phyloP scores from a whole-genome alignment of 169 alveolate species.

The Babesia caballi region DNA sequence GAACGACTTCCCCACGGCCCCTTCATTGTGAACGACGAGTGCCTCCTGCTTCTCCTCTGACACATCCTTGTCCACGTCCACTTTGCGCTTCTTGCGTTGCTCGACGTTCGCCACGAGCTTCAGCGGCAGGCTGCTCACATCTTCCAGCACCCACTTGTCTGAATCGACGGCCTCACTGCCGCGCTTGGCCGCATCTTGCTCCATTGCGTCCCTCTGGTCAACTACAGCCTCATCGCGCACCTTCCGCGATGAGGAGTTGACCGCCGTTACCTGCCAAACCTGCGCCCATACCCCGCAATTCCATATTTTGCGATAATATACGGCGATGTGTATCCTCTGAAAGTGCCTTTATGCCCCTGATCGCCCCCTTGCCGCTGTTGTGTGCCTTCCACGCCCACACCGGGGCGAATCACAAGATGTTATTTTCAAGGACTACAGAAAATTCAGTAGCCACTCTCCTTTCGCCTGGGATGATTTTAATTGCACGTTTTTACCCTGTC shows the following conservation, averaged over 20 bases:
- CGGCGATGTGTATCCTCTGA: too few relatives aligned
- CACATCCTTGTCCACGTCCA: not conserved
- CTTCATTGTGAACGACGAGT: not conserved
- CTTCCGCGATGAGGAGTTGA: too few relatives aligned
- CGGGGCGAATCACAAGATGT: not conserved
- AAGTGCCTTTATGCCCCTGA: too few relatives aligned
- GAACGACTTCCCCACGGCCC: slow-evolving; percentile 37
- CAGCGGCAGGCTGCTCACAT: not conserved
- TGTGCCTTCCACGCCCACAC: not conserved
- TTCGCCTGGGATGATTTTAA: not conserved
- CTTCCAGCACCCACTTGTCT: slow-evolving; percentile 33
- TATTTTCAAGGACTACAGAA: too few relatives aligned
- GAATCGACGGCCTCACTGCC: not conserved
- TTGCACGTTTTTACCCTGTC: not conserved
- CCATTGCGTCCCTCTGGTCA: not conserved
- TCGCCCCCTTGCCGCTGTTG: too few relatives aligned
- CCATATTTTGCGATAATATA: too few relatives aligned
- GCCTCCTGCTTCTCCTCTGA: not conserved
- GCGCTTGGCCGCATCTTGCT: not conserved
- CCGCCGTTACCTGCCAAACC: not conserved
- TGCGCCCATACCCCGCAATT: not conserved
- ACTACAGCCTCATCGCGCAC: not conserved
- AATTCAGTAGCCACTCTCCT: too few relatives aligned
- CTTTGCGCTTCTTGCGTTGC: not conserved
- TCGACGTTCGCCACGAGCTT: slow-evolving; percentile 18